Evolutionary conservation across 306 rosid species (phyloP), one percentile per base, ranked within the genome.

Genomic region (Malus sylvestris): DNA sequence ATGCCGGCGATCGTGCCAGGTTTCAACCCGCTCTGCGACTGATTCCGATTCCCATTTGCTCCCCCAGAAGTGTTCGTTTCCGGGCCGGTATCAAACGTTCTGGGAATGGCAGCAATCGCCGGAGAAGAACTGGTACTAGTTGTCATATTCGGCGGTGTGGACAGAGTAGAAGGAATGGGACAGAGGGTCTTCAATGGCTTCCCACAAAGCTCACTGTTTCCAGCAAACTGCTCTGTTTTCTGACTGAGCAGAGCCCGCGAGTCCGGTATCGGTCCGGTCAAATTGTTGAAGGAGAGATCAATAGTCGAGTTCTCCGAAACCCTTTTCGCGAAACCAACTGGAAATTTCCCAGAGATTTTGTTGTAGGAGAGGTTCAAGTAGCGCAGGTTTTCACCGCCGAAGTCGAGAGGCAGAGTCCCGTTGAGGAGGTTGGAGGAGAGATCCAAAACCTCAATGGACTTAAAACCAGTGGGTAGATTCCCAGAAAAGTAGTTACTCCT

Each of bases 81-180:
- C 10, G 93, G 88, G 64, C 16, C 66, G 57, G 90, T 51, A 77
- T 79, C 90, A 4, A 88, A 83, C 55, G 88, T 88, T 88, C 75
- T 88, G 44, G 99, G 99, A n/a, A 95, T 90, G 71, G 87, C 97
- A 38, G 97, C 99, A 69, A 95, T 90, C 1, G 97, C 99, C 9
- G 97, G 97, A 65, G 97, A 85, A 7, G 89, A 57, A 20, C 79
- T 18, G 11, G 30, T 30, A 52, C 23, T 38, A 38, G 44, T 65
- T 23, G 89, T 67, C 33, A 71, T 70, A 23, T 91, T 93, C 4
- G 91, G 88, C 10, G 91, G 93, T 35, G 63, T 67, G 3, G 97
- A 92, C 3, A 85, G 76, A 22, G 96, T 78, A 4, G 97, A 92
- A 51, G 97, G 97, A 77, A 95, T 82, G 5, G 89, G 68, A 29